A percentile compares a stretch with the other conserved stretches of the same genome.
phyloP scores from a whole-genome alignment of 306 rosid genomes.

The Casuarina glauca region DNA sequence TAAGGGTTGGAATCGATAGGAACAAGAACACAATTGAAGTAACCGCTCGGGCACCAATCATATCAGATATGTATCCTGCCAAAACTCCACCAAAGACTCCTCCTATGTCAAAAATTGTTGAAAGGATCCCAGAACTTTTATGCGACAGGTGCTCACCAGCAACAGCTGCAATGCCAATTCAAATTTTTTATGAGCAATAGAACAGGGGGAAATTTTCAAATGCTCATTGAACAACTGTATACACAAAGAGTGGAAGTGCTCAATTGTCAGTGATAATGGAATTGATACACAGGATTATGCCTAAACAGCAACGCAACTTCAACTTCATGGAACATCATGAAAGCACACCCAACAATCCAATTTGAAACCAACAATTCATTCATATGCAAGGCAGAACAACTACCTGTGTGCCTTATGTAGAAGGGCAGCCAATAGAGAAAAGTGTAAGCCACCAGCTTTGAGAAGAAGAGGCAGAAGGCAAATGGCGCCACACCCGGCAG shows the following conservation, averaged over 20 bases:
- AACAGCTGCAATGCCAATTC: constrained; percentile 56
- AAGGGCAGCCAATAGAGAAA: constrained; percentile 91
- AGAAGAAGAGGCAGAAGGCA: constrained; percentile 85
- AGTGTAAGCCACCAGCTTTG: constrained; percentile 94
- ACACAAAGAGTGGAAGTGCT: background rate
- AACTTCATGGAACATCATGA: background rate
- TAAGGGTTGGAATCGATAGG: constrained; percentile 76
- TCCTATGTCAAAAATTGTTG: constrained; percentile 82
- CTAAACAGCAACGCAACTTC: background rate
- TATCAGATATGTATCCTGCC: constrained; percentile 84
- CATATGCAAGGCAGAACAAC: background rate
- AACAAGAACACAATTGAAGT: constrained; percentile 71
- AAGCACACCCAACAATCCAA: background rate
- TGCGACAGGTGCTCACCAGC: constrained; percentile 76
- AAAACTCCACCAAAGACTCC: constrained; percentile 84
- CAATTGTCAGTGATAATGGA: background rate
- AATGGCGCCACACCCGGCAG: constrained; percentile 85
- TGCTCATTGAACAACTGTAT: background rate
- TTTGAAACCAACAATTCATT: background rate
- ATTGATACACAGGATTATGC: background rate
- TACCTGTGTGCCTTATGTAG: constrained; percentile 82
- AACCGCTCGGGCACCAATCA: constrained; percentile 82
- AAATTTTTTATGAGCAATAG: constrained; percentile 1
- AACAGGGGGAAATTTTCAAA: constrained; percentile 1
- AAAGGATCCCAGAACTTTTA: constrained; percentile 84